phyloP scores from a whole-genome alignment of 805 yeast genomes.

The Pichia ethanolica region DNA sequence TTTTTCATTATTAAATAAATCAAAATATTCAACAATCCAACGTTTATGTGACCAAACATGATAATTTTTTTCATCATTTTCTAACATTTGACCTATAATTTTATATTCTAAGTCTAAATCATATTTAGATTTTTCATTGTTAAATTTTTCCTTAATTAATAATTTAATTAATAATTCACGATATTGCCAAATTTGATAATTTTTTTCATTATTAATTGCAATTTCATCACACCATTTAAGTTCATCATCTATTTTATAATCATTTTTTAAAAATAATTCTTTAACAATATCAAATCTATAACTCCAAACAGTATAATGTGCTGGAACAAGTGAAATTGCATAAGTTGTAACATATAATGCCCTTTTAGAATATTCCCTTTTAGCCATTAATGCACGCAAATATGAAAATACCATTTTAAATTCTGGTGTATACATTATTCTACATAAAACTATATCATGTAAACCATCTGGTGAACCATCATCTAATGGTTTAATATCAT shows the following conservation, averaged over 20 bases:
- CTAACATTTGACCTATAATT: constrained; percentile 58
- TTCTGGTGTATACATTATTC: constrained; percentile 65
- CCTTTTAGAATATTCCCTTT: constrained; percentile 59
- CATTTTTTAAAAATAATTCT: constrained; percentile 21
- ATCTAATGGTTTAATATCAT: constrained; percentile 12
- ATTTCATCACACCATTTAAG: constrained; percentile 73
- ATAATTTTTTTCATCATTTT: constrained; percentile 81
- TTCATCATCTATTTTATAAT: constrained; percentile 40
- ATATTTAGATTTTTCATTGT: constrained; percentile 20
- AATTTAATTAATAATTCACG: constrained; percentile 56
- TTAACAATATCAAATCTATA: constrained; percentile 50
- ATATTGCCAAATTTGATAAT: constrained; percentile 97
- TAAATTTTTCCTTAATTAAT: constrained; percentile 6
- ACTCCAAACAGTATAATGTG: constrained; percentile 89
- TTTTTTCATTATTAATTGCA: constrained; percentile 74
- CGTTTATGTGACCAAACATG: constrained; percentile 93
- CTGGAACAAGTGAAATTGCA: constrained; percentile 66
- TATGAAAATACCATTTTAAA: constrained; percentile 56
- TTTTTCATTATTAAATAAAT: constrained; percentile 33
- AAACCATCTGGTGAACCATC: constrained; percentile 4
- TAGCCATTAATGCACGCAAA: constrained; percentile 50
- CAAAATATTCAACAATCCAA: constrained; percentile 64
- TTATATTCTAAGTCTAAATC: constrained; percentile 49
- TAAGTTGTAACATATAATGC: constrained; percentile 59
- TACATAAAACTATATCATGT: constrained; percentile 36